Evolutionary conservation across 2,329 filamentous ascomycete species (phyloP).

Genomic region (Pseudogymnoascus sp.): DNA sequence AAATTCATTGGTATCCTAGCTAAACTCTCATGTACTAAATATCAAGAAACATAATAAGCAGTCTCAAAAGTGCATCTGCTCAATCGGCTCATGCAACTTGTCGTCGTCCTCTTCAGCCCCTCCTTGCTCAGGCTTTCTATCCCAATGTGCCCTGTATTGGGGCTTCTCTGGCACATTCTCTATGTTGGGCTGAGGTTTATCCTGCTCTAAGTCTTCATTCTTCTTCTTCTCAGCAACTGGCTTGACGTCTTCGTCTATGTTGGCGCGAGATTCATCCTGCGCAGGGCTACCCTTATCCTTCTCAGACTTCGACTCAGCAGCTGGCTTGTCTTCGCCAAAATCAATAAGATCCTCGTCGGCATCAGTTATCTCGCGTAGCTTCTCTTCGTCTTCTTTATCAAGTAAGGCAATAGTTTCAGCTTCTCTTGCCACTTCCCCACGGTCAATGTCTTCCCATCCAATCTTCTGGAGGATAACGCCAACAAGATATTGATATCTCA

Average conservation of each 20-base stretch:
- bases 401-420: constrained; percentile 35
- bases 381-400: constrained; percentile 35
- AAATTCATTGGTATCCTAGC: constrained; percentile 9
- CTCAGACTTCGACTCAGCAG: constrained; percentile 6
- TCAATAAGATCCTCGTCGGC: constrained; percentile 3
- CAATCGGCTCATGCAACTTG: constrained; percentile 22
- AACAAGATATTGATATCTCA: constrained; percentile 60
- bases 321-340: background rate
- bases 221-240: constrained; percentile 10
- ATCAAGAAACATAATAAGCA: background rate
- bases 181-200: constrained; percentile 7
- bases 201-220: constrained; percentile 21
- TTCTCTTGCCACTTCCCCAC: constrained; percentile 38
- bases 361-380: background rate
- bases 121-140: background rate
- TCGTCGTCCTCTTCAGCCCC: constrained; percentile 28
- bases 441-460: constrained; percentile 48
- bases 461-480: constrained; percentile 59
- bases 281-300: background rate
- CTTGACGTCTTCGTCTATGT: background rate
- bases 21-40: constrained; percentile 4
- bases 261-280: background rate
- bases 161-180: constrained; percentile 4
- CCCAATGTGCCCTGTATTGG: background rate
- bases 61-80: constrained; percentile 18